Base-by-base conservation (phyloP, 805 yeast species). In the Huiozyma sinensis region DNA sequence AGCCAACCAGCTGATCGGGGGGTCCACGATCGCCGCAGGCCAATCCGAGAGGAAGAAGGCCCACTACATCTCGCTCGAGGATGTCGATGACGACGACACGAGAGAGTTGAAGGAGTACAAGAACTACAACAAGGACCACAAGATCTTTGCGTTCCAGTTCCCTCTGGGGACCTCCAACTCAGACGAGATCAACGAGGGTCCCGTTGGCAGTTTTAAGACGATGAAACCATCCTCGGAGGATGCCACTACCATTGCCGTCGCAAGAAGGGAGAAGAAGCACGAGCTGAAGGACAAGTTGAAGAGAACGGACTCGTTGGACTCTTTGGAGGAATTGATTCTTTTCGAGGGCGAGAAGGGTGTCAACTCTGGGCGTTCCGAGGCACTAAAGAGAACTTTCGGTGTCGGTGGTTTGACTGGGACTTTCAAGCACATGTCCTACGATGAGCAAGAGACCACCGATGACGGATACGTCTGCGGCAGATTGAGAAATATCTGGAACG, bases 311-410 rank as follows among this genome's bases (percentile, higher is more conserved):
- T 70, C 81, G 0, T 70, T 80, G 29, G 65, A 73, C 36, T 80
- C 87, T 0, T 34, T 73, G 5, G 85, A 82, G 44, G 95, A 86
- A 51, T 78, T 79, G 1, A 60, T 66, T 9, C 64, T 75, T 31
- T 85, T 75, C 58, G 69, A 66, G 42, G 67, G 73, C 44, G 66
- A 71, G 28, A 75, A 74, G 39, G 78, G 79, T 6, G 69, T 77
- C 32, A 89, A 79, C 46, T 80, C 81, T 53, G 78, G 80, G 1
- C 70, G 92, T 42, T 60, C 81, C 17, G 66, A 81, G 28, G 95
- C 95, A 0, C 72, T 88, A 41, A 76, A 75, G 50, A 75, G 77
- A 46, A 75, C 85, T 1, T 54, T 87, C 4, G 67, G 73, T 11
- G 72, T 79, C 11, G 75, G 70, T n/a, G 42, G 51, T 5, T 38